Evolutionary conservation across 2,329 filamentous ascomycete species (phyloP).

Genomic region (Hypoxylon sp.): DNA sequence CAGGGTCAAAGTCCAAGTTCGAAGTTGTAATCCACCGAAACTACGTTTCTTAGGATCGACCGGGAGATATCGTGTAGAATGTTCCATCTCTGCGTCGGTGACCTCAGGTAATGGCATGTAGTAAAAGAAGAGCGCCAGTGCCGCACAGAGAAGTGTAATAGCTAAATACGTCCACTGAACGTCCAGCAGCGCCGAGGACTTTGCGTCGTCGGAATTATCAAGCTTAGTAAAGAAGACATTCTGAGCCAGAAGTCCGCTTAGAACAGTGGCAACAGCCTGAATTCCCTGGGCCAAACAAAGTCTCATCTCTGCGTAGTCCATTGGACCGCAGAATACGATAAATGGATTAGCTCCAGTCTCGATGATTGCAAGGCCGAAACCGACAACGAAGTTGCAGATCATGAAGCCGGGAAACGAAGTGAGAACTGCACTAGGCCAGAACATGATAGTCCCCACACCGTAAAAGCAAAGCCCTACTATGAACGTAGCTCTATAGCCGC

Average conservation of each 20-base stretch:
- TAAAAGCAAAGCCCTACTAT: conserved; percentile 83
- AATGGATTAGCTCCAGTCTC: conserved; percentile 88
- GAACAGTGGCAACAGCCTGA: conserved; percentile 79
- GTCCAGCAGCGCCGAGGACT: conserved; percentile 71
- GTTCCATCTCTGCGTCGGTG: conserved; percentile 67
- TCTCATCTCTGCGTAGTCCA: conserved; percentile 78
- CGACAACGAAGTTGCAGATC: conserved; percentile 79
- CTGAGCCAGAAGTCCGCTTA: conserved; percentile 79
- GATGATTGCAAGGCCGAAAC: conserved; percentile 80
- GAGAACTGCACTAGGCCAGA: conserved; percentile 84
- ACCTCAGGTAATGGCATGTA: conserved; percentile 76
- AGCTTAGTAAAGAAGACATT: conserved; percentile 79
- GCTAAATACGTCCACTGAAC: conserved; percentile 91
- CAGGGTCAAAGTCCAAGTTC: conserved; percentile 72
- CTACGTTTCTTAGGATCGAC: conserved; percentile 64
- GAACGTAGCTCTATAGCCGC: conserved; percentile 84
- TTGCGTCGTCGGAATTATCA: conserved; percentile 52
- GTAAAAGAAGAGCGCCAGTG: conserved; percentile 76
- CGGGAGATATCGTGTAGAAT: conserved; percentile 62
- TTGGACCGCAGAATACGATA: conserved; percentile 77
- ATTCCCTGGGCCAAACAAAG: conserved; percentile 81
- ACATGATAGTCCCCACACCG: conserved; percentile 82
- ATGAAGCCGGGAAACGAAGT: conserved; percentile 83
- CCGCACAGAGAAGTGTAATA: conserved; percentile 79
- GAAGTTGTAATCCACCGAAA: conserved; percentile 65